Conservation (phyloP, 768 basidiomycete species). For the Astraeus odoratus region DNA sequence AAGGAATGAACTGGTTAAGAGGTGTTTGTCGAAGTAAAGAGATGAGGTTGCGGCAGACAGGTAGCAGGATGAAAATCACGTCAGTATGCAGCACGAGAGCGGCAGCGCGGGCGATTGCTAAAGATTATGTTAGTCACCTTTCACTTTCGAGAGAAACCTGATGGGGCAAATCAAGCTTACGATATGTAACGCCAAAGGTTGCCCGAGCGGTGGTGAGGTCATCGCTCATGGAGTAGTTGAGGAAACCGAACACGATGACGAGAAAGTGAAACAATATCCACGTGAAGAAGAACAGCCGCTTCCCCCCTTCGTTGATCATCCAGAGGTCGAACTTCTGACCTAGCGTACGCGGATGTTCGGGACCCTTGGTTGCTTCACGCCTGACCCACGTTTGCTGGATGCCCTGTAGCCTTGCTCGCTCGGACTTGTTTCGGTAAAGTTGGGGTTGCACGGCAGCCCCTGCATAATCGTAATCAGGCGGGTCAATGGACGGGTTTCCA, state of each 20-base stretch:
- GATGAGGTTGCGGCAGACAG: conserved; percentile 92
- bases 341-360: conserved; percentile 33
- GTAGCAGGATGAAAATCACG: conserved; percentile 89
- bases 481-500: conserved; percentile 42
- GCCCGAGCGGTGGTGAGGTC: conserved; percentile 60
- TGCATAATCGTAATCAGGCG: conserved; percentile 23
- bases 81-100: conserved; percentile 90
- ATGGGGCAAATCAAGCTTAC: conserved; percentile 41
- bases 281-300: conserved; percentile 66
- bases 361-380: conserved; percentile 18
- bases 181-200: conserved; percentile 69
- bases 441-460: conserved; percentile 30
- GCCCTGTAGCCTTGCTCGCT: conserved; percentile 77
- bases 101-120: conserved; percentile 82
- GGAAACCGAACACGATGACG: conserved; percentile 67
- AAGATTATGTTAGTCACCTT: neutral
- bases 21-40: conserved; percentile 82
- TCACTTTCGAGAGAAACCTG: neutral
- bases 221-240: conserved; percentile 78
- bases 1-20: conserved; percentile 80
- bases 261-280: conserved; percentile 80
- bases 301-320: conserved; percentile 93
- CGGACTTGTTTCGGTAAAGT: conserved; percentile 81
- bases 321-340: conserved; percentile 56
- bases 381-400: conserved; percentile 58